These are phyloP conservation scores for Psilocybe tampanensis DNA, from an alignment of 768 basidiomycete species.

Conservation along the genomic window DNA sequence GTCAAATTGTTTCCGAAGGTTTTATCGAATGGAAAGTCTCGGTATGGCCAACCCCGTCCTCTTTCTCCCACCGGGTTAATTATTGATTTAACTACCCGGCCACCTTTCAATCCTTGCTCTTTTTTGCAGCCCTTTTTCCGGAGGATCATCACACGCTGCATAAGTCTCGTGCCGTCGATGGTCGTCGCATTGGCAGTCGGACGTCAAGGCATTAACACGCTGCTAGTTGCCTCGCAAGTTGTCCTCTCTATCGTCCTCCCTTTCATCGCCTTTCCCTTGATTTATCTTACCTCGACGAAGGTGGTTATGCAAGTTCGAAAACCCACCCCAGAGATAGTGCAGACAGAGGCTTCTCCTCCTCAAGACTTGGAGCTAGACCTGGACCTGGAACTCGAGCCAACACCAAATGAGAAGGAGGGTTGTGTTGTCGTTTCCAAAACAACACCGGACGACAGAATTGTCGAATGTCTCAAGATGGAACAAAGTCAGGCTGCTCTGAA, in stretches of 20 bases:
- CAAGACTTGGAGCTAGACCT: background rate
- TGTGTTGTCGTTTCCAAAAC: background rate
- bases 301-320: slow-evolving; percentile 63
- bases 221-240: slow-evolving; percentile 81
- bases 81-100: background rate
- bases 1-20: slow-evolving; percentile 80
- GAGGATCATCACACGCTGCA: slow-evolving; percentile 67
- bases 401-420: background rate
- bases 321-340: slow-evolving; percentile 20
- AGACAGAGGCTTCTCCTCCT: background rate
- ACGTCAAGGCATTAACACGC: slow-evolving; percentile 58
- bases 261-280: slow-evolving; percentile 71
- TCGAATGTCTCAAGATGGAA: slow-evolving; percentile 8
- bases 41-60: slow-evolving; percentile 23
- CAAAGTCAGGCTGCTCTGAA: background rate
- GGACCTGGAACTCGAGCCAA: background rate
- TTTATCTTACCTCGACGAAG: slow-evolving; percentile 66
- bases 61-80: background rate
- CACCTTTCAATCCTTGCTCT: background rate
- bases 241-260: slow-evolving; percentile 73
- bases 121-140: slow-evolving; percentile 56
- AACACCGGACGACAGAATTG: slow-evolving; percentile 1
- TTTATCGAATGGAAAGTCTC: slow-evolving; percentile 78
- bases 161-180: slow-evolving; percentile 72
- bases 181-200: slow-evolving; percentile 72